Evolutionary conservation across 1,139 yeast species (phyloP), one percentile per base, ranked within the genome.

Genomic region (Blastobotrys aristatus): DNA sequence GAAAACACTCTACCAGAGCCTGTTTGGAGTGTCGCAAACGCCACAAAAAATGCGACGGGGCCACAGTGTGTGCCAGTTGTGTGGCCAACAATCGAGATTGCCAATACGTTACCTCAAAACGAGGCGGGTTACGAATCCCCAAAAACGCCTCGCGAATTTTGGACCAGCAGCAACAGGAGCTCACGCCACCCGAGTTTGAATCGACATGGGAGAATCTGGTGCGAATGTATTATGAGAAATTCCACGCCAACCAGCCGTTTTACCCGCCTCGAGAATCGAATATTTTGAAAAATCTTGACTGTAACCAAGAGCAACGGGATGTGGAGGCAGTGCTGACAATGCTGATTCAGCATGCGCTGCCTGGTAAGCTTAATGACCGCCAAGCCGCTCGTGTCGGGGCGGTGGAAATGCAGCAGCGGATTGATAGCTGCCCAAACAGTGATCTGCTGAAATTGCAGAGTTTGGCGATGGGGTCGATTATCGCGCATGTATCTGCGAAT

Each of bases 121-220:
- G 48, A 18, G 48, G 48, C 5, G 48, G 48, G 21, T 40, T 40
- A 32, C 27, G 48, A 31, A 31, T 46, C 10, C 48, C 48, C 10
- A 44, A 44, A 18, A 31, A 22, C 20, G 31, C 24, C 7, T 37
- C 40, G 6, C 3, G 30, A 24, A 4, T 21, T 14, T 8, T 22
- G 24, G 10, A 14, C 40, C 17, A 33, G 24, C 8, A 7, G 13
- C 18, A 11, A 33, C 26, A 40, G 21, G 30, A 10, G 8, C 17
- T 26, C 20, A 30, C 47, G n/a, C 47, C 43, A 21, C 47, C 47
- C 10, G 43, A 31, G 4, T 36, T 20, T 8, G 47, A 44, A 34
- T 24, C 43, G 14, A 2, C 21, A 16, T 37, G 47, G 47, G 43
- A 44, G 24, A 33, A 39, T 6, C 18, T 31, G 24, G 14, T 44